Evolutionary conservation across 306 rosid species (phyloP).

Genomic region (Hylodesmum podocarpum): DNA sequence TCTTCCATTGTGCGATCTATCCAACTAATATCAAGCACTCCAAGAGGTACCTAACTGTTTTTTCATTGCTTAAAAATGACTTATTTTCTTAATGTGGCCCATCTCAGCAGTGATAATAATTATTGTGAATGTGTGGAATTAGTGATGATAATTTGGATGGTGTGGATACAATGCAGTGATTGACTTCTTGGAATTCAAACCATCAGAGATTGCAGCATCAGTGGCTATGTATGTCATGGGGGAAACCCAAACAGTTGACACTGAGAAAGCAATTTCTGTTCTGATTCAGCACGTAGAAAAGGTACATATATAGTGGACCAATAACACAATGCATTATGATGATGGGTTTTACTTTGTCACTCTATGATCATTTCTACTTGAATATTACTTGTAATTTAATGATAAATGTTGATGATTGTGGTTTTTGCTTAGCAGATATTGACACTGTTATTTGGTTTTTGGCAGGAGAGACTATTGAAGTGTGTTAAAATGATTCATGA

Average conservation of each 20-base stretch:
- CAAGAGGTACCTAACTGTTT: conserved; percentile 45
- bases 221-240: conserved; percentile 67
- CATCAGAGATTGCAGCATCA: conserved; percentile 94
- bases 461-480: conserved; percentile 76
- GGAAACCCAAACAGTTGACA: conserved; percentile 59
- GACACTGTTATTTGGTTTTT: conserved; percentile 10
- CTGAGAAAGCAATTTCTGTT: conserved; percentile 50
- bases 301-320: conserved; percentile 55
- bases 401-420: not conserved
- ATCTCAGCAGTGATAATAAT: conserved; percentile 12
- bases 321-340: conserved; percentile 24
- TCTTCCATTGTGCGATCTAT: conserved; percentile 49
- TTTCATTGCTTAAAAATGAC: conserved; percentile 10
- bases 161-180: conserved; percentile 76
- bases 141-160: conserved; percentile 40
- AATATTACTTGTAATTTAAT: conserved; percentile 22
- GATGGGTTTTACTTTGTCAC: not conserved
- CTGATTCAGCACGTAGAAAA: conserved; percentile 63
- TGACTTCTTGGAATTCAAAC: conserved; percentile 91
- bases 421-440: not conserved
- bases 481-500: conserved; percentile 57
- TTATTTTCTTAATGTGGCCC: conserved; percentile 17
- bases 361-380: conserved; percentile 24
- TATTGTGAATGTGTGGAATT: not conserved
- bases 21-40: conserved; percentile 56